Conservation (phyloP, 2,329 filamentous ascomycete genomes). For the Colletotrichum zoysiae region DNA sequence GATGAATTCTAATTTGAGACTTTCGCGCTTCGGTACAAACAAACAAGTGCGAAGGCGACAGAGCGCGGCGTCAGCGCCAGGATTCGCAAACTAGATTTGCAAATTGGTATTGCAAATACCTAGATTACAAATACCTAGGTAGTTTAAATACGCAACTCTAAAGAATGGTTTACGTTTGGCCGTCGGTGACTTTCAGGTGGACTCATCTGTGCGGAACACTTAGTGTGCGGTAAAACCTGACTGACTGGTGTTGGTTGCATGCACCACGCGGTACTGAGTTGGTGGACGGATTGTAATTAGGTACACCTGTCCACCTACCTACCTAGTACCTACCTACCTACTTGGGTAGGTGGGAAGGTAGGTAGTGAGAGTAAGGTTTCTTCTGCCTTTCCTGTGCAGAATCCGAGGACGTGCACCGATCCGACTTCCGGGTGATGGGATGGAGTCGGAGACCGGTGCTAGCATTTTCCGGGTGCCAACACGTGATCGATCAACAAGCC, state of each 20-base stretch:
- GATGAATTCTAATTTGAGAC: background rate
- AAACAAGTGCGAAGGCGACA: constrained; percentile 24
- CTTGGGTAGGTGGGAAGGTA: too few species aligned
- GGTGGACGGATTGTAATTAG: background rate
- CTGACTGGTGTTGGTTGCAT: background rate
- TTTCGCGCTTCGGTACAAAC: constrained; percentile 9
- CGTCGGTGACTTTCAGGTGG: background rate
- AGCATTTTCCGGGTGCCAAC: background rate
- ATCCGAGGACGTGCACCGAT: background rate
- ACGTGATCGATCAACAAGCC: constrained; percentile 7
- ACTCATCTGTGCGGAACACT: constrained; percentile 19
- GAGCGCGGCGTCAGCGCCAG: constrained; percentile 22
- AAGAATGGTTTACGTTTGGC: background rate
- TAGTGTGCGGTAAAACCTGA: background rate
- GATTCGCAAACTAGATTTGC: constrained; percentile 6
- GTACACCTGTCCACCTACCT: too few species aligned
- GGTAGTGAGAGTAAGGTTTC: constrained; percentile 18
- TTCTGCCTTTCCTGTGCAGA: background rate
- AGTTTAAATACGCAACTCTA: constrained; percentile 4
- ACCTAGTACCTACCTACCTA: too few species aligned
- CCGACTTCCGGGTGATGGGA: constrained; percentile 11
- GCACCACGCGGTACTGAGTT: background rate
- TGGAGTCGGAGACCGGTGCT: constrained; percentile 20
- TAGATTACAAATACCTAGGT: too few species aligned
- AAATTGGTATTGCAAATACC: constrained; percentile 7